Percentiles rank a stretch among this genome's conserved stretches.
Conservation (phyloP, 2,329 filamentous ascomycete species). For the Reticulascus tulasneorum region DNA sequence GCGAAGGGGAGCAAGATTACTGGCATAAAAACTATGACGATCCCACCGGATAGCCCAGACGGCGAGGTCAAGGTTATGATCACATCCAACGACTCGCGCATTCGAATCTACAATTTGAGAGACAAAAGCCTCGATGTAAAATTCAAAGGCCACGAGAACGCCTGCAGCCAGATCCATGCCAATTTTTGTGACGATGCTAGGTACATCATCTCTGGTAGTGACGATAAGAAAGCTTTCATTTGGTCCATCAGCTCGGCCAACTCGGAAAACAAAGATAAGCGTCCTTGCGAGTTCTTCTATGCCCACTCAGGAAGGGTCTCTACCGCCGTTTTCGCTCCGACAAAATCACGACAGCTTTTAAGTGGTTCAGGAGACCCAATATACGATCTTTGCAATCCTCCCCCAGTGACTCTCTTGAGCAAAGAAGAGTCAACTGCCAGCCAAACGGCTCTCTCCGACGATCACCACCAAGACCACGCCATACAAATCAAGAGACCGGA, state of each 20-base stretch:
- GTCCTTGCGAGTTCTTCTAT: conserved; percentile 83
- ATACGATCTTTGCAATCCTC: conserved; percentile 95
- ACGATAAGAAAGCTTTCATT: conserved; percentile 85
- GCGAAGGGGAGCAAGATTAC: conserved; percentile 97
- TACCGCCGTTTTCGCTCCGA: conserved; percentile 80
- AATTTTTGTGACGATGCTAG: conserved; percentile 81
- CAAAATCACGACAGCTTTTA: conserved; percentile 71
- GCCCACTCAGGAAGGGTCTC: conserved; percentile 88
- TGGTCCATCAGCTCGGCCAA: conserved; percentile 69
- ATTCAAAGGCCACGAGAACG: conserved; percentile 87
- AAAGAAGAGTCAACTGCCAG: conserved; percentile 56
- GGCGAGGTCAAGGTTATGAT: conserved; percentile 79
- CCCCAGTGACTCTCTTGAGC: conserved; percentile 77
- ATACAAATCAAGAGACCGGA: conserved; percentile 44
- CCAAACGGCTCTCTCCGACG: conserved; percentile 32
- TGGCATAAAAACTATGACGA: conserved; percentile 72
- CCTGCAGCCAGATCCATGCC: conserved; percentile 84
- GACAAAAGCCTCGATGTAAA: conserved; percentile 85
- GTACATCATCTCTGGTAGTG: conserved; percentile 89
- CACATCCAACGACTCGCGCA: conserved; percentile 90
- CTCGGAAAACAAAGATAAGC: conserved; percentile 69
- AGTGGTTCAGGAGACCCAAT: conserved; percentile 83
- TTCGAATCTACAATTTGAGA: conserved; percentile 82
- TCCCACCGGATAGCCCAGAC: conserved; percentile 40
- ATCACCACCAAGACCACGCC: conserved; percentile 26